Conservation (phyloP, 1,139 yeast species). For the Nadsonia starkeyi-henricii region DNA sequence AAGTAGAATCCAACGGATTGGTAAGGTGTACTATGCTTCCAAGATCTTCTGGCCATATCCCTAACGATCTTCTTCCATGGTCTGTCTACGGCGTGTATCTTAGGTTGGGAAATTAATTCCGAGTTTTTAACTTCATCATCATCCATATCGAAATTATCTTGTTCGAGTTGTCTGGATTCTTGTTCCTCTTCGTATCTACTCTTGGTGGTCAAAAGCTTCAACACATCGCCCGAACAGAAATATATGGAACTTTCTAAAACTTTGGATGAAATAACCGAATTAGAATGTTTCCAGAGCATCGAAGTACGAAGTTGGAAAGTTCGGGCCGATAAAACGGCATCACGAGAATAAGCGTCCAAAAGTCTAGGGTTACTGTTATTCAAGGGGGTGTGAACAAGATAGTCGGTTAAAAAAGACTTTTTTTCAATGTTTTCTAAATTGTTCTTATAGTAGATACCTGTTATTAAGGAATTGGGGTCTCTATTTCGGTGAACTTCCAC, state of each 20-base stretch:
- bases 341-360: conserved; percentile 56
- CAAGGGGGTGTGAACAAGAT: conserved; percentile 39
- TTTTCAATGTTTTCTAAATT: conserved; percentile 63
- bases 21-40: conserved; percentile 57
- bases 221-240: conserved; percentile 49
- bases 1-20: conserved; percentile 48
- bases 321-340: conserved; percentile 53
- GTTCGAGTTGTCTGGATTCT: background rate
- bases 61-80: conserved; percentile 61
- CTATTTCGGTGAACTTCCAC: conserved; percentile 72
- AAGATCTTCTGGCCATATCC: conserved; percentile 79
- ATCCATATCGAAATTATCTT: conserved; percentile 2
- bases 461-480: conserved; percentile 48
- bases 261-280: conserved; percentile 59
- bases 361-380: conserved; percentile 38
- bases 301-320: conserved; percentile 68
- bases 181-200: conserved; percentile 12
- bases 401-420: conserved; percentile 50
- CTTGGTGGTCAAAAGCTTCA: conserved; percentile 24
- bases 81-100: conserved; percentile 23
- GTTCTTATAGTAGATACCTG: conserved; percentile 56
- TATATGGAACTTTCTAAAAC: conserved; percentile 68
- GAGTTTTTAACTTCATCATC: conserved; percentile 9
- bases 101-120: conserved; percentile 5
- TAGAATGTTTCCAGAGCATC: conserved; percentile 80